Evolutionary conservation across 768 basidiomycete species (phyloP).

Genomic region (Kwoniella sp.): DNA sequence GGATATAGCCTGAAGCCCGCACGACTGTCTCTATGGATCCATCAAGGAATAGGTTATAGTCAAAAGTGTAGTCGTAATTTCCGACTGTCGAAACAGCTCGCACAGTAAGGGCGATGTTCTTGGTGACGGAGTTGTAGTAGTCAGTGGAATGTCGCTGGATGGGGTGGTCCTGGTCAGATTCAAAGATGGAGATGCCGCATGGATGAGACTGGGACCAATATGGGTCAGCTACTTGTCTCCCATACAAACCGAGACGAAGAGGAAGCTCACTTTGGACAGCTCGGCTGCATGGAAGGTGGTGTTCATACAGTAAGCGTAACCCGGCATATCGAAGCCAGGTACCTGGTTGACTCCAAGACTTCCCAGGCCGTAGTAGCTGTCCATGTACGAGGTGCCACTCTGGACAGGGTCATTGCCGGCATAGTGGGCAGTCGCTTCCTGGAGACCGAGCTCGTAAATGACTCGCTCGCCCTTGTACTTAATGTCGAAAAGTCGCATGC

Average conservation of each 20-base stretch:
- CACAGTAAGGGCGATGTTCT: constrained; percentile 32
- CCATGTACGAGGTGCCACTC: constrained; percentile 65
- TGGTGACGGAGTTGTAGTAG: constrained; percentile 42
- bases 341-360: constrained; percentile 49
- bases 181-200: constrained; percentile 48
- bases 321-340: constrained; percentile 52
- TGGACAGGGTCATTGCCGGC: constrained; percentile 67
- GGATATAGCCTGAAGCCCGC: constrained; percentile 71
- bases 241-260: no score
- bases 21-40: constrained; percentile 66
- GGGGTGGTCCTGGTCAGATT: constrained; percentile 40
- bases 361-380: constrained; percentile 51
- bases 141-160: constrained; percentile 45
- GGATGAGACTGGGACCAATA: constrained; percentile 32
- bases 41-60: constrained; percentile 68
- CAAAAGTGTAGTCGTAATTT: constrained; percentile 59
- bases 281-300: constrained; percentile 51
- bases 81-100: constrained; percentile 43
- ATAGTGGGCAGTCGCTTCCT: constrained; percentile 60
- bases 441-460: constrained; percentile 66
- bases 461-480: constrained; percentile 64
- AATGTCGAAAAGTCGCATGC: constrained; percentile 62
- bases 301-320: constrained; percentile 46
- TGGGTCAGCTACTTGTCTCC: background rate
- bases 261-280: constrained; percentile 34